Evolutionary conservation across 345 rosid genomes (phyloP).

Genomic region (Acer yangbiense): DNA sequence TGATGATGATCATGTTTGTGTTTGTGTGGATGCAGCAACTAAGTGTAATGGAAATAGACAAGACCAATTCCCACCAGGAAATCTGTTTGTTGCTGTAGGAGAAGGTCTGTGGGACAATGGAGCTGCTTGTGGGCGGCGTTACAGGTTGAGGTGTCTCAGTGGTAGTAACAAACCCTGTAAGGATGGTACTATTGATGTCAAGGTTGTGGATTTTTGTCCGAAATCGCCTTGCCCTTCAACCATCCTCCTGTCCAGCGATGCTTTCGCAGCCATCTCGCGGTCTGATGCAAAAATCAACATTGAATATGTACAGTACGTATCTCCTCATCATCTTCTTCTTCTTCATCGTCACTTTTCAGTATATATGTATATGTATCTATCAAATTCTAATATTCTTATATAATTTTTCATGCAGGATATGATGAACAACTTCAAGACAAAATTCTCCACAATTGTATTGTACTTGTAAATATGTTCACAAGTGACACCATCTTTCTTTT

Average conservation of each 20-base stretch:
- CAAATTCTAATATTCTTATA: background rate
- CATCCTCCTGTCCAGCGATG: slow-evolving; percentile 29
- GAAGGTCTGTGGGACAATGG: slow-evolving; percentile 43
- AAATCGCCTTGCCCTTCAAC: slow-evolving; percentile 41
- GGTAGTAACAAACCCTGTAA: slow-evolving; percentile 35
- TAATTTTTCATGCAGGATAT: background rate
- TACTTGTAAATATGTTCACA: too few species aligned
- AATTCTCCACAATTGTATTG: too few species aligned
- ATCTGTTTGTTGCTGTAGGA: slow-evolving; percentile 30
- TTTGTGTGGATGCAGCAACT: slow-evolving; percentile 24
- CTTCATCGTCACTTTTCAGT: background rate
- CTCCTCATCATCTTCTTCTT: too few species aligned
- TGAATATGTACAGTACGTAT: slow-evolving; percentile 36
- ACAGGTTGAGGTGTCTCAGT: slow-evolving; percentile 34
- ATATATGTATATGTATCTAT: background rate
- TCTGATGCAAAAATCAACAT: slow-evolving; percentile 27
- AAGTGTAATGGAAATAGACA: slow-evolving; percentile 30
- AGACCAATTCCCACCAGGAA: slow-evolving; percentile 36
- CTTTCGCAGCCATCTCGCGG: slow-evolving; percentile 27
- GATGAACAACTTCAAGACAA: background rate
- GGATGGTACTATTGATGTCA: slow-evolving; percentile 30
- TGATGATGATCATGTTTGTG: background rate
- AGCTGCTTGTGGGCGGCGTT: slow-evolving; percentile 40
- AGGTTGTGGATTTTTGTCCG: slow-evolving; percentile 38
- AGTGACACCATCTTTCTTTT: too few species aligned